Percentiles rank a stretch among this genome's conserved stretches.
phyloP scores from a whole-genome alignment of 2,329 filamentous ascomycete species.

The Trichoderma gracile region DNA sequence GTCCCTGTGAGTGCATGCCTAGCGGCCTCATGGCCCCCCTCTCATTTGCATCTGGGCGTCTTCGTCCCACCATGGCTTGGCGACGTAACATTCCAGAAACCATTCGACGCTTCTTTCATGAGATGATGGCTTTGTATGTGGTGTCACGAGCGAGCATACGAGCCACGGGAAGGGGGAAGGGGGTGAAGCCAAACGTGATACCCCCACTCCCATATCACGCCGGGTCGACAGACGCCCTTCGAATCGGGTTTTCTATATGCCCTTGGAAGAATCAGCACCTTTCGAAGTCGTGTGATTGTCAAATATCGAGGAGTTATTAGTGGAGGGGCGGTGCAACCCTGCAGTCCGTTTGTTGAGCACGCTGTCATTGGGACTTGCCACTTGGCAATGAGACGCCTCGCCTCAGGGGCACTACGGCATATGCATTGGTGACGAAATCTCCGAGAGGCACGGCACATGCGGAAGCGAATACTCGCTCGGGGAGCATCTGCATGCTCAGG shows the following conservation, averaged over 20 bases:
- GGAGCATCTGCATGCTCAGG: background rate
- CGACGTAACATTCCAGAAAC: conserved; percentile 22
- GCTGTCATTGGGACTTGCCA: conserved; percentile 12
- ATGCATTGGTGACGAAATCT: conserved; percentile 14
- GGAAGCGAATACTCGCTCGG: background rate
- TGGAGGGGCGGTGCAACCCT: background rate
- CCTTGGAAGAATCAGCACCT: background rate
- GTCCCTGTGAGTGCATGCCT: conserved; percentile 14
- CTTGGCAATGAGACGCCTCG: conserved; percentile 16
- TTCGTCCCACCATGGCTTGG: conserved; percentile 5
- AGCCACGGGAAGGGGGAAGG: conserved; percentile 1
- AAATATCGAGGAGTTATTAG: background rate
- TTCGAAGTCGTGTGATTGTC: background rate
- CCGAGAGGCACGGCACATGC: background rate
- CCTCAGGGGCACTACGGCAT: background rate
- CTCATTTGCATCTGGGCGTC: background rate
- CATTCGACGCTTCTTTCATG: conserved; percentile 2
- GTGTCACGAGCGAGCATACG: conserved; percentile 5
- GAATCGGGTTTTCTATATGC: conserved; percentile 11
- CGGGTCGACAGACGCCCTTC: background rate
- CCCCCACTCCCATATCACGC: conserved; percentile 7
- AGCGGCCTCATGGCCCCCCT: background rate
- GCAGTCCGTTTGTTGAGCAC: background rate
- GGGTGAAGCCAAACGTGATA: background rate
- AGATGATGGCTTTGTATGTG: background rate